Conservation (phyloP, 1,139 yeast species). For the Protomyces inundatus region DNA sequence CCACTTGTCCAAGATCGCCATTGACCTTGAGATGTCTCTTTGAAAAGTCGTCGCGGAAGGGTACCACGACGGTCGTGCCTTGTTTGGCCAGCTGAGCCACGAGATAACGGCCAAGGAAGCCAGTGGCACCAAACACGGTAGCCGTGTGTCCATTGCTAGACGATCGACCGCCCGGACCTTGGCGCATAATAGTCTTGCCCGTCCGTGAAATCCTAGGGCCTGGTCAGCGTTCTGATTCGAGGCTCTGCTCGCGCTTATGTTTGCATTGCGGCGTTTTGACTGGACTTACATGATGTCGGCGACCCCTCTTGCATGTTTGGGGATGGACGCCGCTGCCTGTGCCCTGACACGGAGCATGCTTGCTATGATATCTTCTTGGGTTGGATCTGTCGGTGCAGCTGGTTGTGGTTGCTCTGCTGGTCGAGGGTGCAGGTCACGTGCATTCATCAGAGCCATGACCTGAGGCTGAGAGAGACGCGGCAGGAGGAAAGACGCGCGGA, state of each 20-base stretch:
- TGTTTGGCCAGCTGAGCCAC: conserved; percentile 57
- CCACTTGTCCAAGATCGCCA: conserved; percentile 82
- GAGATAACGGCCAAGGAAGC: conserved; percentile 71
- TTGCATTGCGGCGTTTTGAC: neutral
- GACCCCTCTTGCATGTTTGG: conserved; percentile 17
- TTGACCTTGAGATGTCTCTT: conserved; percentile 74
- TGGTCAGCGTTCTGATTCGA: neutral
- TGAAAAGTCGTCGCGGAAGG: conserved; percentile 74
- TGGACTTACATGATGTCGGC: conserved; percentile 14
- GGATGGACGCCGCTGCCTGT: neutral
- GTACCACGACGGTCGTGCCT: conserved; percentile 72
- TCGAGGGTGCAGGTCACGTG: too few species aligned
- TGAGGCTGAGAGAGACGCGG: too few species aligned
- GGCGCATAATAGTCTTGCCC: conserved; percentile 66
- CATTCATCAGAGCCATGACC: too few species aligned
- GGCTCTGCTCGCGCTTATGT: neutral
- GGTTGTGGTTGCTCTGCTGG: too few species aligned
- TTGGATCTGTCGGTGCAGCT: too few species aligned
- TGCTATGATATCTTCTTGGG: neutral
- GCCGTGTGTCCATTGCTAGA: conserved; percentile 90
- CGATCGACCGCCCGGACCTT: conserved; percentile 73
- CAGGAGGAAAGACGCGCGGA: too few species aligned
- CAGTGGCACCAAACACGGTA: conserved; percentile 80
- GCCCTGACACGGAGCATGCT: neutral
- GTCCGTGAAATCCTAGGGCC: conserved; percentile 65